These are phyloP conservation scores for Metarhizium rileyi DNA, from an alignment of 2,329 filamentous ascomycete species.

Conservation along the genomic window DNA sequence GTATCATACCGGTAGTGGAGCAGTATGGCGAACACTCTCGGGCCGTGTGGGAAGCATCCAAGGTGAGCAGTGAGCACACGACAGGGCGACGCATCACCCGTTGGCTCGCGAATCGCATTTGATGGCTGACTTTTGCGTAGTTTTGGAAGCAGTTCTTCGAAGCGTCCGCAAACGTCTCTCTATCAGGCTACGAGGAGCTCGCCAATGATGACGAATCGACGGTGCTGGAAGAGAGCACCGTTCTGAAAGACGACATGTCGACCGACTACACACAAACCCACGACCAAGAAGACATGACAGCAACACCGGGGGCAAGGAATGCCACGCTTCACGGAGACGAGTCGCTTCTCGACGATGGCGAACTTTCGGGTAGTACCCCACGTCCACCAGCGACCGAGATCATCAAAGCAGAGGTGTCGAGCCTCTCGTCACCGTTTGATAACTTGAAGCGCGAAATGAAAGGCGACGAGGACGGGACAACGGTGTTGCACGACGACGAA, in stretches of 20 bases:
- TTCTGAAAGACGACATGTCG: conserved; percentile 47
- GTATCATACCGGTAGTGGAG: conserved; percentile 86
- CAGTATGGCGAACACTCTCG: conserved; percentile 91
- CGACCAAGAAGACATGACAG: conserved; percentile 29
- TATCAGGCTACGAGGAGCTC: conserved; percentile 86
- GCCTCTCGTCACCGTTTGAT: conserved; percentile 70
- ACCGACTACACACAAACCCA: conserved; percentile 37
- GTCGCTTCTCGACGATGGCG: conserved; percentile 57
- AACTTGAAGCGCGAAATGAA: conserved; percentile 58
- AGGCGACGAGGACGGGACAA: conserved; percentile 29
- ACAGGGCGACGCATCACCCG: too few species aligned
- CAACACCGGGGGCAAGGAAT: conserved; percentile 22
- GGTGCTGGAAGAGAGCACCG: conserved; percentile 40
- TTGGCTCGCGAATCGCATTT: too few species aligned
- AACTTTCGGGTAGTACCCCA: conserved; percentile 59
- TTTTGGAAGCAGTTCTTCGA: conserved; percentile 99
- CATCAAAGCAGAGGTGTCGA: conserved; percentile 45
- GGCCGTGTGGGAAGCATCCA: conserved; percentile 93
- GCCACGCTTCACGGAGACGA: conserved; percentile 41
- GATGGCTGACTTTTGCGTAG: conserved; percentile 29
- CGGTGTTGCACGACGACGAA: conserved; percentile 27
- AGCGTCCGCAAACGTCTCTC: conserved; percentile 90
- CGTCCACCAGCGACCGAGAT: conserved; percentile 44
- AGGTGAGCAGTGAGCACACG: conserved; percentile 50
- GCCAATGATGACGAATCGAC: conserved; percentile 55